phyloP scores from a whole-genome alignment of 768 basidiomycete genomes.

The Saitozyma sp. region DNA sequence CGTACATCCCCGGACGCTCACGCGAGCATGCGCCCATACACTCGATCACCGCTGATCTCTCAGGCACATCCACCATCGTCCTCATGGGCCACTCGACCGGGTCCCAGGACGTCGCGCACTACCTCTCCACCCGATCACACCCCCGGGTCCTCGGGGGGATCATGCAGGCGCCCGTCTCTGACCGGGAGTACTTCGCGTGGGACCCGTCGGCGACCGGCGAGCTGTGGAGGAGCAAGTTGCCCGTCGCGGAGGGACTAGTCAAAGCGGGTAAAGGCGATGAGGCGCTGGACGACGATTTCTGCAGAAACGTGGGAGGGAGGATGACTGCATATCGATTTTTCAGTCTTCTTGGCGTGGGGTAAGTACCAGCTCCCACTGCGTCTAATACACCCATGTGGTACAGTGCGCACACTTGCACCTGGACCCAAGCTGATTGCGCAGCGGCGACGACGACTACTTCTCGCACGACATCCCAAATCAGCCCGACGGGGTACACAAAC shows the following conservation, averaged over 20 bases:
- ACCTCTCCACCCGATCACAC: slow-evolving; percentile 29
- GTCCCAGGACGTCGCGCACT: slow-evolving; percentile 46
- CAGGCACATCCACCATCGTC: slow-evolving; percentile 39
- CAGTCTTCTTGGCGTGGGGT: slow-evolving; percentile 43
- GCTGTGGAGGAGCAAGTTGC: neutral
- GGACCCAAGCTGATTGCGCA: slow-evolving; percentile 16
- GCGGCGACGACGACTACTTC: slow-evolving; percentile 52
- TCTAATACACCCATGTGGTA: too few species aligned
- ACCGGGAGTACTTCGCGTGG: slow-evolving; percentile 31
- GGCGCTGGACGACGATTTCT: slow-evolving; percentile 26
- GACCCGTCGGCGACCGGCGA: neutral
- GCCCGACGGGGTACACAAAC: slow-evolving; percentile 18
- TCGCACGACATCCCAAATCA: slow-evolving; percentile 41
- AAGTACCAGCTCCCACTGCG: slow-evolving; percentile 13
- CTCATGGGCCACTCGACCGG: slow-evolving; percentile 51
- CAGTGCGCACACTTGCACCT: neutral
- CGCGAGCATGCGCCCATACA: too few species aligned
- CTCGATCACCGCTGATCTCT: neutral
- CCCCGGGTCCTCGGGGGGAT: slow-evolving; percentile 45
- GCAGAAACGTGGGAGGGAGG: slow-evolving; percentile 18
- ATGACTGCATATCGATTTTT: slow-evolving; percentile 40
- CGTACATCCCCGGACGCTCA: too few species aligned
- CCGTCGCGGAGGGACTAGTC: slow-evolving; percentile 26
- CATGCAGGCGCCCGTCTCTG: slow-evolving; percentile 51
- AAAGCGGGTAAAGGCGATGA: slow-evolving; percentile 37